A percentile compares a stretch with the other conserved stretches of the same genome.
Conservation (phyloP, 1,284 basidiomycete genomes). For the Ustilago crameri region DNA sequence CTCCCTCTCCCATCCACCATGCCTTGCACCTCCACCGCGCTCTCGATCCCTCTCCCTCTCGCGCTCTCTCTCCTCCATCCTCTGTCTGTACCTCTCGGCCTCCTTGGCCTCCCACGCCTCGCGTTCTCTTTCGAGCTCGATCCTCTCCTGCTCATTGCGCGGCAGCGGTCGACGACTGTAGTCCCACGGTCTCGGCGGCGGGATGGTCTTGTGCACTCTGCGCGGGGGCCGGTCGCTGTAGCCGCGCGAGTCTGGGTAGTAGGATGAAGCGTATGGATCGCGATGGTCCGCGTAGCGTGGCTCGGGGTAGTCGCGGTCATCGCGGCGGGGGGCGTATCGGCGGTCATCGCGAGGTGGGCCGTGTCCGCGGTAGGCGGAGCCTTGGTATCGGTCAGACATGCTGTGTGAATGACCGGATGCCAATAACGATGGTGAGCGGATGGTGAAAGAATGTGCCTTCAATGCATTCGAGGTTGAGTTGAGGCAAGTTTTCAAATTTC, state of each 20-base stretch:
- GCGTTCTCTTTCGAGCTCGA: slow-evolving; percentile 31
- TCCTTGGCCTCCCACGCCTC: slow-evolving; percentile 42
- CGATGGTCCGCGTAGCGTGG: slow-evolving; percentile 10
- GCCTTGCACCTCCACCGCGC: slow-evolving; percentile 2
- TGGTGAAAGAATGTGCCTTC: background rate
- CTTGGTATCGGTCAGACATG: slow-evolving; percentile 39
- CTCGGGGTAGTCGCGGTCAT: slow-evolving; percentile 19
- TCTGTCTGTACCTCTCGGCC: slow-evolving; percentile 31
- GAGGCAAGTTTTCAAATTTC: slow-evolving; percentile 3
- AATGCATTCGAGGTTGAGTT: background rate
- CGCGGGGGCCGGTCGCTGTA: slow-evolving; percentile 7
- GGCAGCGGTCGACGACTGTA: slow-evolving; percentile 38
- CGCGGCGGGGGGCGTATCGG: slow-evolving; percentile 18
- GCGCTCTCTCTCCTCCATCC: slow-evolving; percentile 32
- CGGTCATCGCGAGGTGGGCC: slow-evolving; percentile 27
- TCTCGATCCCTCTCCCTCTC: slow-evolving; percentile 20
- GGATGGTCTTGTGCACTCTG: slow-evolving; percentile 35
- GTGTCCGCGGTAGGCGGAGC: slow-evolving; percentile 25
- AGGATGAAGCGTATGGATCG: slow-evolving; percentile 21
- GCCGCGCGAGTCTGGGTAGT: slow-evolving; percentile 26
- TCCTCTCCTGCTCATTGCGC: slow-evolving; percentile 29
- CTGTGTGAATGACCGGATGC: background rate
- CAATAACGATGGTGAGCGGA: background rate
- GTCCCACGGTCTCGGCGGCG: slow-evolving; percentile 41
- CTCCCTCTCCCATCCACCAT: slow-evolving; percentile 10